Conservation (phyloP, 331 rosid genomes). For the Quercus phellos region DNA sequence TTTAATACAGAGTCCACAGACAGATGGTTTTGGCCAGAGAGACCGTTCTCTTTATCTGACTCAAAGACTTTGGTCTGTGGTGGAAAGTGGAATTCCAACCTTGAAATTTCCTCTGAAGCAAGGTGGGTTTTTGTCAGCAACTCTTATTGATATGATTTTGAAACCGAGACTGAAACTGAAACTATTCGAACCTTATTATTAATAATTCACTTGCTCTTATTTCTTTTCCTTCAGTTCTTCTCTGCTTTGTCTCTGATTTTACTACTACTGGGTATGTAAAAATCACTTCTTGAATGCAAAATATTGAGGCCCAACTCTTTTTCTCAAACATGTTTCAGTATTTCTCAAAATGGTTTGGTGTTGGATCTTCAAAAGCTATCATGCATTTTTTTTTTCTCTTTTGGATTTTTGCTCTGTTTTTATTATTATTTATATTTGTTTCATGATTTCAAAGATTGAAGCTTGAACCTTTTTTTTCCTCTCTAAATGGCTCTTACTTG, state of each 20-base stretch:
- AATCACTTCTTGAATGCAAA: constrained; percentile 1
- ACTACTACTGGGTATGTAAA: neutral
- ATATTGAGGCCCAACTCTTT: neutral
- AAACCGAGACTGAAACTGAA: constrained; percentile 1
- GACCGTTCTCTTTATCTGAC: neutral
- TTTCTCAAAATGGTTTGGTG: constrained; percentile 10
- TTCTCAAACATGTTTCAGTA: neutral
- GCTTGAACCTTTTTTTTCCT: neutral
- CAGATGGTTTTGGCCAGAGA: too few relatives aligned
- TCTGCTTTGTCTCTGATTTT: constrained; percentile 5
- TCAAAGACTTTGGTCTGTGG: constrained; percentile 22
- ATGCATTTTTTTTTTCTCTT: neutral
- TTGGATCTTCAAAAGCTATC: neutral
- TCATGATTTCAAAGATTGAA: constrained; percentile 14
- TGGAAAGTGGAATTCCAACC: constrained; percentile 28
- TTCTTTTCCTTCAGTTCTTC: neutral
- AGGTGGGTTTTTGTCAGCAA: constrained; percentile 35
- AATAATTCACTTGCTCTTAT: neutral
- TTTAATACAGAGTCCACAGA: constrained; percentile 16
- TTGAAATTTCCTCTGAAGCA: constrained; percentile 25
- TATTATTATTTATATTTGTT: constrained; percentile 6
- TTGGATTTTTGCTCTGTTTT: constrained; percentile 17
- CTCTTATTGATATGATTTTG: constrained; percentile 15
- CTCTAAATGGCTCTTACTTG: constrained; percentile 4
- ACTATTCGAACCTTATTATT: neutral